Conservation (phyloP, 2,329 filamentous ascomycete species). For the Nemania sp. region DNA sequence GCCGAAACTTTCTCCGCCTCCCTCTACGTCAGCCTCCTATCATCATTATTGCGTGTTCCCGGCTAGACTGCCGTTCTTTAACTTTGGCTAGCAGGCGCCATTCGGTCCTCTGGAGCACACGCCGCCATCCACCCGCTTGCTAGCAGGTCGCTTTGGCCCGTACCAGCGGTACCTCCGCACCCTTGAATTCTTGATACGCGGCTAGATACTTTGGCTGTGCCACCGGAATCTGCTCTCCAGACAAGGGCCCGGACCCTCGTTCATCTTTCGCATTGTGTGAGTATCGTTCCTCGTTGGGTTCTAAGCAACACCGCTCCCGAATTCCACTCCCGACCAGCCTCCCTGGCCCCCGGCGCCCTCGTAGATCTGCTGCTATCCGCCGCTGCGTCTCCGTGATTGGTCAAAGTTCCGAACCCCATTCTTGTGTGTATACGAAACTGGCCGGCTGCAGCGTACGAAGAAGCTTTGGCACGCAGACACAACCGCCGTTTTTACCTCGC, state of each 20-base stretch:
- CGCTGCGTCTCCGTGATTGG: constrained; percentile 17
- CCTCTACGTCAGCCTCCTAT: constrained; percentile 19
- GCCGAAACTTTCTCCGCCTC: constrained; percentile 18
- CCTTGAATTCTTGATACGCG: neutral
- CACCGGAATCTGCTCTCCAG: neutral
- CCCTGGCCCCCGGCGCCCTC: neutral
- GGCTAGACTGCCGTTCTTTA: neutral
- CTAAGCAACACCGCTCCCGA: neutral
- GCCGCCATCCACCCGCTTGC: neutral
- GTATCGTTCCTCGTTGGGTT: constrained; percentile 1
- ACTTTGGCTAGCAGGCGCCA: constrained; percentile 1
- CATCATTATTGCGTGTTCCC: constrained; percentile 5
- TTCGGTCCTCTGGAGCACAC: neutral
- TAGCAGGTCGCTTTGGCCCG: neutral
- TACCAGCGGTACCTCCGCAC: constrained; percentile 2
- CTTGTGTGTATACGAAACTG: neutral
- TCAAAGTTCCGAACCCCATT: neutral
- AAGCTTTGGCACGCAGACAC: neutral
- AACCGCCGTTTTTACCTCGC: constrained; percentile 20
- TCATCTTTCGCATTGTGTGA: constrained; percentile 1
- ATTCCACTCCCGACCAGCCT: constrained; percentile 5
- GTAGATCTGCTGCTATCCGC: constrained; percentile 21
- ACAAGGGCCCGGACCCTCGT: neutral
- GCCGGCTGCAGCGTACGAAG: constrained; percentile 3
- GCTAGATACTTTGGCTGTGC: constrained; percentile 7